These are phyloP conservation scores for Catenaria anguillulae DNA, from an alignment of 371 early-diverging fungal genomes.

Conservation along the genomic window DNA sequence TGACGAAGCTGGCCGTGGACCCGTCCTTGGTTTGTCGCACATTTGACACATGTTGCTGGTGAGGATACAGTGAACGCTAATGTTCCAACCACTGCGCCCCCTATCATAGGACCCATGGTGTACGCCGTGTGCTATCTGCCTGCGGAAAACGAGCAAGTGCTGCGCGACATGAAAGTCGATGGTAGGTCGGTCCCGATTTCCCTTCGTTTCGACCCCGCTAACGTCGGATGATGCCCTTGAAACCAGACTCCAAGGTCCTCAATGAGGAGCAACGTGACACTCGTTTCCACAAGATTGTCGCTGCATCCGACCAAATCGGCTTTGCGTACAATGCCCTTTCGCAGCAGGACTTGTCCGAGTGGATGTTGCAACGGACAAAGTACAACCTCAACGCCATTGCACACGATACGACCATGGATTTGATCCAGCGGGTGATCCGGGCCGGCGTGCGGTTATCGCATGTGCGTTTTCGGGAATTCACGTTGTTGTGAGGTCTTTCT, in stretches of 20 bases:
- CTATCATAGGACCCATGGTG: slow-evolving; percentile 98
- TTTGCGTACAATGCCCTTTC: slow-evolving; percentile 70
- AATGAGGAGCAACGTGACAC: not conserved
- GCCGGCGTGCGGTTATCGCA: slow-evolving; percentile 53
- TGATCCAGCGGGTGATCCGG: slow-evolving; percentile 51
- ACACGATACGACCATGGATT: slow-evolving; percentile 75
- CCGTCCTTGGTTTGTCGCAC: slow-evolving; percentile 68
- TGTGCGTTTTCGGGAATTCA: slow-evolving; percentile 26
- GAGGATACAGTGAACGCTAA: not conserved
- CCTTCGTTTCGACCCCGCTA: too few species aligned
- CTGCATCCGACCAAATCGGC: slow-evolving; percentile 63
- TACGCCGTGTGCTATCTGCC: slow-evolving; percentile 75
- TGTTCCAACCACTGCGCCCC: slow-evolving; percentile 13
- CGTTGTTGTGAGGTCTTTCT: not conserved
- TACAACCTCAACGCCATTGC: slow-evolving; percentile 92
- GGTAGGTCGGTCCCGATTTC: slow-evolving; percentile 31
- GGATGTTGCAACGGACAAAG: slow-evolving; percentile 69
- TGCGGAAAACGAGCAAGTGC: slow-evolving; percentile 35
- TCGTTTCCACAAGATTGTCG: slow-evolving; percentile 78
- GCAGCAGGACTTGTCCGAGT: slow-evolving; percentile 73
- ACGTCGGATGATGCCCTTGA: not conserved
- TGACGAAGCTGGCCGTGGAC: slow-evolving; percentile 99
- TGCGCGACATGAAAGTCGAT: slow-evolving; percentile 57
- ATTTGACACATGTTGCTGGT: not conserved
- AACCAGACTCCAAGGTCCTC: not conserved